Conservation (phyloP, 345 rosid species). For the Eucalyptus pumila region DNA sequence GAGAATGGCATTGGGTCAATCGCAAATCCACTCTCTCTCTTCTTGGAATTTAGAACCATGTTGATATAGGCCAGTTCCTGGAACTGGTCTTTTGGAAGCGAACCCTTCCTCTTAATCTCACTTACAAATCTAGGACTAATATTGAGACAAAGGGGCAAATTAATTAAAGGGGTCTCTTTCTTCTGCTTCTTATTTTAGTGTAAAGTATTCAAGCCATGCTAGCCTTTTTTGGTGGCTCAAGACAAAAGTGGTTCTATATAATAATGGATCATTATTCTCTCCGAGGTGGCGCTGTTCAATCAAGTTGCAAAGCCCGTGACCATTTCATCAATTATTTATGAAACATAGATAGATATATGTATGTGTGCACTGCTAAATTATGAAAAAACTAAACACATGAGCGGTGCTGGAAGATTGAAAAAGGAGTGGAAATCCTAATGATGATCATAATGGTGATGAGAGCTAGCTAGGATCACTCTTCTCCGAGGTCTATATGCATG, state of each 20-base stretch:
- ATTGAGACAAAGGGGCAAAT: not conserved
- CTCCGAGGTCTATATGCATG: not conserved
- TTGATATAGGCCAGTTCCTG: not conserved
- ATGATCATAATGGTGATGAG: not conserved
- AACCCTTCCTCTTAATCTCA: not conserved
- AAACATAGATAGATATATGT: not conserved
- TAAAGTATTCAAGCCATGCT: not conserved
- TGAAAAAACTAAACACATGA: not conserved
- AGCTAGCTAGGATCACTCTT: not conserved
- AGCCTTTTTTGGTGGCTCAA: constrained; percentile 23
- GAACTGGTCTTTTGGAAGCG: not conserved
- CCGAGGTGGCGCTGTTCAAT: not conserved
- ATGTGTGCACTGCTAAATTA: not conserved
- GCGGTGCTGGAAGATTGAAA: not conserved
- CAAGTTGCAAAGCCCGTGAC: not conserved
- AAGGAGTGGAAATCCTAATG: not conserved
- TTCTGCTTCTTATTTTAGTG: not conserved
- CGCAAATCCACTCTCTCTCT: not conserved
- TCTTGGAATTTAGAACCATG: not conserved
- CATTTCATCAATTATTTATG: not conserved
- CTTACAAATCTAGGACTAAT: not conserved
- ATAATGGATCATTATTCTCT: not conserved
- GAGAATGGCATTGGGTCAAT: not conserved
- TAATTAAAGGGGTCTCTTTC: not conserved
- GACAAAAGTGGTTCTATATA: not conserved